These are phyloP conservation scores for Beauveria sp. DNA, from an alignment of 2,329 filamentous ascomycete species.

Conservation along the genomic window DNA sequence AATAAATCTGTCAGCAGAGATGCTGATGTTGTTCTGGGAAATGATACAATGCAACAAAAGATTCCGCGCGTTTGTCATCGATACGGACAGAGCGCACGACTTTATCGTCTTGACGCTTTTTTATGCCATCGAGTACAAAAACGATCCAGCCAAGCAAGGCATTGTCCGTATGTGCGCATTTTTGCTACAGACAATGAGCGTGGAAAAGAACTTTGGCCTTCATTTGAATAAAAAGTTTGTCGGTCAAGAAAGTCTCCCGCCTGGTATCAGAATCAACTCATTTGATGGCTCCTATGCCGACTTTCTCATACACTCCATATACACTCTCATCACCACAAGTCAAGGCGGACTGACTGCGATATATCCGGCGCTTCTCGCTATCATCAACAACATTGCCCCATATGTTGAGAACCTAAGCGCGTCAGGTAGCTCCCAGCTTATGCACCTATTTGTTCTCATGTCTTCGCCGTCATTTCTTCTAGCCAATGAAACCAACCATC, in stretches of 20 bases:
- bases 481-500: constrained; percentile 86
- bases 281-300: constrained; percentile 91
- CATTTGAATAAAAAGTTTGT: constrained; percentile 86
- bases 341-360: constrained; percentile 86
- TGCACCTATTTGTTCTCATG: constrained; percentile 88
- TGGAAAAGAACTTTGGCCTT: constrained; percentile 82
- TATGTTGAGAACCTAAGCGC: constrained; percentile 71
- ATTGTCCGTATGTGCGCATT: constrained; percentile 97
- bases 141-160: constrained; percentile 80
- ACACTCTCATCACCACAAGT: constrained; percentile 81
- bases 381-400: constrained; percentile 88
- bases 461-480: constrained; percentile 87
- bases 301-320: constrained; percentile 91
- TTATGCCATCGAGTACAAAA: constrained; percentile 84
- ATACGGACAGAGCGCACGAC: constrained; percentile 87
- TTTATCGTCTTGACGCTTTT: constrained; percentile 87
- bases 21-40: constrained; percentile 97
- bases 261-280: constrained; percentile 69
- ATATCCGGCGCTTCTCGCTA: constrained; percentile 83
- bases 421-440: constrained; percentile 68
- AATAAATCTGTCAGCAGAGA: constrained; percentile 84
- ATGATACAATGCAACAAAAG: constrained; percentile 94
- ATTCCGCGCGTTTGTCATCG: constrained; percentile 93
- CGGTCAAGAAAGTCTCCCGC: constrained; percentile 78
- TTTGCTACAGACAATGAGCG: constrained; percentile 86